Base-by-base conservation (phyloP, 768 basidiomycete species). In the Mycena galopus region DNA sequence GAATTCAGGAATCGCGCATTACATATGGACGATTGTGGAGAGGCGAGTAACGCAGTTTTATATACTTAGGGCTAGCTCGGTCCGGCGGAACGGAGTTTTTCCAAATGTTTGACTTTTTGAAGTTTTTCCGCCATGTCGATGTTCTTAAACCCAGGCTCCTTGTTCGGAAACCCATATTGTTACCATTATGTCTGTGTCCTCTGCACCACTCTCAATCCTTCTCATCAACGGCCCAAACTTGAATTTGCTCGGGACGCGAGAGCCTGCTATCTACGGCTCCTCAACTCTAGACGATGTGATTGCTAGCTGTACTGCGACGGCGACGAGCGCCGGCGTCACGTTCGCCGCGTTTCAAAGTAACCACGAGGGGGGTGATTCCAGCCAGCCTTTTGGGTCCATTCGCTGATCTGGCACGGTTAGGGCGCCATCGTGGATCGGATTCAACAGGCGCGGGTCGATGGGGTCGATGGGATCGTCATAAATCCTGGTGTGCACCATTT, bases 361-460 rank as follows among this genome's bases (percentile, higher is more conserved):
- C 68, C 77, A 78, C 55, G 76, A 78, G 39, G 42, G 14, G 19
- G 19, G 19, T 44, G 14, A 44, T 44, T 19, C 42, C 7, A 44
- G 16, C n/a, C 19, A 44, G 17, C 19, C 1, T 44, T 17, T 17
- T 19, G 35, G 19, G 42, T 16, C 16, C 17, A 37, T 37, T 16
- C 35, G 16, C 42, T 44, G 42, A 44, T 7, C 6, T 17, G 10
- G 42, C 14, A 44, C 16, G 2, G 4, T 44, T 44, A 44, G 42
- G 77, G 76, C 30, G 74, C 69, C 9, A 77, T 78, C 23, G 72
- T 78, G 19, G 76, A 78, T 59, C 67, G 77, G 5, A 78, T 78
- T 29, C 77, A 78, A 0, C 73, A 73, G 14, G 77, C 76, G 21
- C 64, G 56, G 44, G 21, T 12, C 7, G 76, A 78, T 2, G 76